phyloP scores from a whole-genome alignment of 257 asterid genomes.

The Solanum neorickii region DNA sequence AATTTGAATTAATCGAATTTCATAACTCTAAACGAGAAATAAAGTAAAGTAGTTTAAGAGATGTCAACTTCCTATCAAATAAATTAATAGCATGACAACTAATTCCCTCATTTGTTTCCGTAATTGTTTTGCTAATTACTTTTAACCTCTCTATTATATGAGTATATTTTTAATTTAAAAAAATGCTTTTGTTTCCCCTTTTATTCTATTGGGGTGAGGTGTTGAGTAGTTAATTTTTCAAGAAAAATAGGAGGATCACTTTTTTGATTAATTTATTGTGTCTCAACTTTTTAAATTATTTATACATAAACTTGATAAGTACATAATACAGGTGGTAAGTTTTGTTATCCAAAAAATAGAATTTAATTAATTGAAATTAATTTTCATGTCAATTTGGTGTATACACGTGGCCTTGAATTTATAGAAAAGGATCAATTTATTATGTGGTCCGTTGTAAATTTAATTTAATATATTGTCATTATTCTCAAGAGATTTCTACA shows the following conservation, averaged over 20 bases:
- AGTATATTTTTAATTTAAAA: no score
- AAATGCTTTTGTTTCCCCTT: background rate
- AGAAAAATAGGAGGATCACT: background rate
- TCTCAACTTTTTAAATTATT: background rate
- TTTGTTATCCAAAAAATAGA: background rate
- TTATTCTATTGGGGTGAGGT: background rate
- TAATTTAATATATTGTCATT: background rate
- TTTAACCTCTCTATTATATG: background rate
- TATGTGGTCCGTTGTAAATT: background rate
- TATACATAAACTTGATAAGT: background rate
- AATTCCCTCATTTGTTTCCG: background rate
- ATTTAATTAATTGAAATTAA: background rate
- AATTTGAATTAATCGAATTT: background rate
- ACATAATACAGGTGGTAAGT: background rate
- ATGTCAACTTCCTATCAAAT: background rate
- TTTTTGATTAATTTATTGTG: background rate
- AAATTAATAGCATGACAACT: background rate
- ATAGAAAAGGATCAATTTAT: background rate
- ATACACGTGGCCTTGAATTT: background rate
- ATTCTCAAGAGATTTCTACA: background rate
- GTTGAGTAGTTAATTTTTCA: background rate
- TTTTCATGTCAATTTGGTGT: background rate
- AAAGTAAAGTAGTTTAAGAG: background rate
- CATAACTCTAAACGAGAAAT: rapidly evolving
- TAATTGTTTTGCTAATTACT: background rate